Evolutionary conservation across 2,329 filamentous ascomycete species (phyloP).

Genomic region (Coniella vitis): DNA sequence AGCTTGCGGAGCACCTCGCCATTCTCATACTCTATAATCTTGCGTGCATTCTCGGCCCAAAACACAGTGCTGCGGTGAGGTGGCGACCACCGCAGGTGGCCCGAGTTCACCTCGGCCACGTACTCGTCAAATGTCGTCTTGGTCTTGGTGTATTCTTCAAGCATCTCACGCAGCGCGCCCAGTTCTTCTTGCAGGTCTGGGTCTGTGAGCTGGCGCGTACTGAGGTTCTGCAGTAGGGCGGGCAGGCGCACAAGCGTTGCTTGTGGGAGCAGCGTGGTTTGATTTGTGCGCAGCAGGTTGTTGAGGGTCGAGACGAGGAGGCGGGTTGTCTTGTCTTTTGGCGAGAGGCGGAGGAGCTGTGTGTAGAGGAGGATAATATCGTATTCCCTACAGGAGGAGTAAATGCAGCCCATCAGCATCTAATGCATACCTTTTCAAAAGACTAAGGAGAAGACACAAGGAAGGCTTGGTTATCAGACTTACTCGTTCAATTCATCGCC

Average conservation of each 20-base stretch:
- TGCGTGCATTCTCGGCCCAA: constrained; percentile 85
- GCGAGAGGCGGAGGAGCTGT: constrained; percentile 84
- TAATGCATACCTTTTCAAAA: background rate
- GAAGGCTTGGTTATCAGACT: constrained; percentile 27
- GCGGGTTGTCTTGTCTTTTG: constrained; percentile 96
- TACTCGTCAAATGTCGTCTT: constrained; percentile 84
- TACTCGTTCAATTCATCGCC: constrained; percentile 79
- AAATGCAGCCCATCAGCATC: constrained; percentile 21
- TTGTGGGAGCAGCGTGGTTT: constrained; percentile 69
- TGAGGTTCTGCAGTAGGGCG: constrained; percentile 55
- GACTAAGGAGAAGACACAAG: background rate
- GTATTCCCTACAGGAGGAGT: constrained; percentile 59
- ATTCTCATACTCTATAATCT: constrained; percentile 77
- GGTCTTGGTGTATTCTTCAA: constrained; percentile 62
- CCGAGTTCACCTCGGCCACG: constrained; percentile 75
- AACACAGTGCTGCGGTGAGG: constrained; percentile 82
- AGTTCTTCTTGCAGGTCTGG: constrained; percentile 59
- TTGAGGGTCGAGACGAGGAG: constrained; percentile 82
- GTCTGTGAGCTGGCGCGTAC: constrained; percentile 56
- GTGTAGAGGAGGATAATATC: constrained; percentile 88
- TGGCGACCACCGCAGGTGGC: constrained; percentile 87
- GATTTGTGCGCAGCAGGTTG: constrained; percentile 70
- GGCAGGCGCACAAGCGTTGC: constrained; percentile 82
- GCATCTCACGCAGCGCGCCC: constrained; percentile 51
- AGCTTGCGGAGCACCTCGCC: constrained; percentile 73